These are phyloP conservation scores for Ceratobasidium sp. DNA, from an alignment of 1,284 basidiomycete genomes.

Conservation along the genomic window DNA sequence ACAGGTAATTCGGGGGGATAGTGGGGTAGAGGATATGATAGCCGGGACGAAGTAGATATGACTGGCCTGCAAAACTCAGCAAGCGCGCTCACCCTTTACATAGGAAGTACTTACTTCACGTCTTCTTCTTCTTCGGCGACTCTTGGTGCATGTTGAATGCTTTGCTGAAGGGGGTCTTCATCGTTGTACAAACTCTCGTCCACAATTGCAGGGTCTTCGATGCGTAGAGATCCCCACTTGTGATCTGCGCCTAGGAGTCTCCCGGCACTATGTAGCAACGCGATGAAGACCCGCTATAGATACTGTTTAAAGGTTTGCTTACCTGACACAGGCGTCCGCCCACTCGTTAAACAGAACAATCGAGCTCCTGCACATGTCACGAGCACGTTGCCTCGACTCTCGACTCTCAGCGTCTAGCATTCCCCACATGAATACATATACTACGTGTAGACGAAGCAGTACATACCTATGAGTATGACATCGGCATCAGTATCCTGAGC, in stretches of 20 bases:
- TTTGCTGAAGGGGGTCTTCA: neutral
- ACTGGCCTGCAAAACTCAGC: conserved; percentile 1
- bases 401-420: conserved; percentile 17
- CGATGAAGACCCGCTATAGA: neutral
- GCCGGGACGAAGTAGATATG: conserved; percentile 4
- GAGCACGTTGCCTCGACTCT: conserved; percentile 27
- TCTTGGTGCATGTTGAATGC: neutral
- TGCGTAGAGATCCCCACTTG: conserved; percentile 38
- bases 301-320: neutral
- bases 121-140: neutral
- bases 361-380: conserved; percentile 14
- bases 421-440: neutral
- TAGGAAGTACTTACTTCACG: conserved; percentile 3
- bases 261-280: neutral
- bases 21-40: neutral
- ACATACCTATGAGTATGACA: conserved; percentile 23
- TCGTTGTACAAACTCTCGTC: conserved; percentile 42
- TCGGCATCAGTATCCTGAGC: conserved; percentile 7
- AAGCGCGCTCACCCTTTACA: neutral
- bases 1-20: conserved; percentile 1
- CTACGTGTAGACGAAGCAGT: neutral
- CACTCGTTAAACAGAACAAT: conserved; percentile 41
- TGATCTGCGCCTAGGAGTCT: conserved; percentile 28
- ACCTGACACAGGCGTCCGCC: conserved; percentile 35
- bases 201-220: conserved; percentile 35